phyloP scores from a whole-genome alignment of 2,329 filamentous ascomycete species.

The Beauveria pseudobassiana region DNA sequence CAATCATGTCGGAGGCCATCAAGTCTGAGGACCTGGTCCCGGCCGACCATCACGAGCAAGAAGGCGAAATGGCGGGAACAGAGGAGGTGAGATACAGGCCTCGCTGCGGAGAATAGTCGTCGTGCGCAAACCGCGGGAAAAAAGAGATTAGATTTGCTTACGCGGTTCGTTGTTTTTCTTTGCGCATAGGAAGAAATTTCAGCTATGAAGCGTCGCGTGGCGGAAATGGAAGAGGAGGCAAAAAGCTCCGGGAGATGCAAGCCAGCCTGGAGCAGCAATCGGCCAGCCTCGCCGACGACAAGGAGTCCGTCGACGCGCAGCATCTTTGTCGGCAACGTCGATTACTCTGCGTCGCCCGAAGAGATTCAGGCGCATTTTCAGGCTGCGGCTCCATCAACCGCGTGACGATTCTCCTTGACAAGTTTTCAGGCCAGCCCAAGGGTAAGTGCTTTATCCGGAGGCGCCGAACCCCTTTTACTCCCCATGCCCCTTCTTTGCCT shows the following conservation, averaged over 20 bases:
- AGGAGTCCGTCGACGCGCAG: conserved; percentile 94
- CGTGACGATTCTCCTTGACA: conserved; percentile 94
- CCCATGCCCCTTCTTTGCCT: background rate
- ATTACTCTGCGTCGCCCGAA: conserved; percentile 93
- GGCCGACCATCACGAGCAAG: conserved; percentile 9
- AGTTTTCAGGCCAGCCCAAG: conserved; percentile 98
- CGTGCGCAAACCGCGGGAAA: background rate
- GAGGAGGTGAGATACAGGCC: conserved; percentile 12
- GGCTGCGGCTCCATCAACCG: conserved; percentile 93
- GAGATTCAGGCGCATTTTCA: conserved; percentile 98
- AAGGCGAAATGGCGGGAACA: conserved; percentile 9
- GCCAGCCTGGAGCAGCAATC: conserved; percentile 76
- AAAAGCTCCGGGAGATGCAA: conserved; percentile 85
- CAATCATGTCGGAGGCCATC: conserved; percentile 10
- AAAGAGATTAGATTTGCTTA: conserved; percentile 2
- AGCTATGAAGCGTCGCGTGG: conserved; percentile 79
- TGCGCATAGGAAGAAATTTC: conserved; percentile 63
- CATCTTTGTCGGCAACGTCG: conserved; percentile 97
- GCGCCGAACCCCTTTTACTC: background rate
- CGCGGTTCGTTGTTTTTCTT: background rate
- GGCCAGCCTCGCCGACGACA: conserved; percentile 79
- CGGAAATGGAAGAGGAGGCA: conserved; percentile 86
- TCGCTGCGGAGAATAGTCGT: background rate
- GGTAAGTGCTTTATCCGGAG: conserved; percentile 49
- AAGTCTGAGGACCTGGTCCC: conserved; percentile 12